Evolutionary conservation across 2,329 filamentous ascomycete genomes (phyloP), one percentile per base, ranked within the genome.

Genomic region (Microdochium nivale): DNA sequence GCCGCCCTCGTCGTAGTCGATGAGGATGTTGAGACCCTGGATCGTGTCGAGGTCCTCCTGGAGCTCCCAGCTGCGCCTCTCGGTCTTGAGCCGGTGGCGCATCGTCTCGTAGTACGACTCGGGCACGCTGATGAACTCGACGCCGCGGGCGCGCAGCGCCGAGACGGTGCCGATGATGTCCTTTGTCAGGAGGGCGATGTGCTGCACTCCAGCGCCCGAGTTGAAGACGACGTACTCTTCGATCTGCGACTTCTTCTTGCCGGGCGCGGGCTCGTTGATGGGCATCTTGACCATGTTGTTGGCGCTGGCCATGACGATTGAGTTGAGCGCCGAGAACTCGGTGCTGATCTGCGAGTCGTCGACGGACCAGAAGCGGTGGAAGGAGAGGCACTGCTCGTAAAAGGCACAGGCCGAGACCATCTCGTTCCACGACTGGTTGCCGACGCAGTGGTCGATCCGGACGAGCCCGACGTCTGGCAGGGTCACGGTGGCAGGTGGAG

Each of bases 281-380:
- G 92, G 92, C 90, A 96, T 96, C 74, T 96, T 96, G 70, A 96
- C 90, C 3, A 87, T 68, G 53, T 92, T 87, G 73, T 91, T 89
- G 54, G 84, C 83, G 3, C 85, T 89, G 43, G 87, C 82, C 90
- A 96, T 96, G 65, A 96, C 92, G 62, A 96, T 84, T 63, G 83
- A 88, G 71, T 86, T 90, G 48, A 96, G 78, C 10, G 92, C 90
- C 1, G 86, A 90, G 78, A 89, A 96, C 65, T 95, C 90, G 58
- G 88, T 96, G 78, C 84, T 89, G 71, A 96, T 95, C 66, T 95
- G 83, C 59, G 83, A 87, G 76, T 96, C 92, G 68, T 96, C 92
- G 53, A 96, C 91, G 51, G 85, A 90, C 92, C 92, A 96, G 84
- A 96, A 96, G 59, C 91, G 88, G 75, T 96, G 90, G 80, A 96